phyloP scores from a whole-genome alignment of 2,329 filamentous ascomycete species.

The Colletotrichum cuscutae region DNA sequence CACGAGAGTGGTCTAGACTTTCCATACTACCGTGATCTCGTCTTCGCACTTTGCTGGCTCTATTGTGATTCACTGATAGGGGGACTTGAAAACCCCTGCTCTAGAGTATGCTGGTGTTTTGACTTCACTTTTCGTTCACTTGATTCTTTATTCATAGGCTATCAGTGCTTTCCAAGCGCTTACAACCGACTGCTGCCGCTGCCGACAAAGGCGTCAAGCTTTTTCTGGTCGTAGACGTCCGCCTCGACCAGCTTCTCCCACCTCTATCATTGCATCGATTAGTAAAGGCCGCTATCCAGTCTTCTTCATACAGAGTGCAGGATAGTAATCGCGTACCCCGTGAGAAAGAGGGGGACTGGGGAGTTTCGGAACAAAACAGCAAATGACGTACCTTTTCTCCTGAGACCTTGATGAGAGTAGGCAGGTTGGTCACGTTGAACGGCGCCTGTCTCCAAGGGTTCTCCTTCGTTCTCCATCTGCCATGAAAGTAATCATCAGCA shows the following conservation, averaged over 20 bases:
- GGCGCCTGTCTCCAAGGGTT: constrained; percentile 33
- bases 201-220: constrained; percentile 27
- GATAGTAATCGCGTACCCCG: too few species aligned
- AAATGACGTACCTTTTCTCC: constrained; percentile 17
- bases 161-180: background rate
- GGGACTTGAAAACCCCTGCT: background rate
- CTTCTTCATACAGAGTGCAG: too few species aligned
- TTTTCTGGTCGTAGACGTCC: constrained; percentile 31
- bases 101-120: too few species aligned
- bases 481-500: background rate
- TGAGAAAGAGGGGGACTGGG: too few species aligned
- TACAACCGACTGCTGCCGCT: constrained; percentile 9
- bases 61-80: background rate
- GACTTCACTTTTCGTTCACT: background rate
- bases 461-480: constrained; percentile 32
- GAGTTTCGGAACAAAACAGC: background rate
- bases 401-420: constrained; percentile 29
- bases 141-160: background rate
- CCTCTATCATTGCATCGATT: background rate
- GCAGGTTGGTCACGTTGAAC: constrained; percentile 33
- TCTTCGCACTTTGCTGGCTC: background rate
- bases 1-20: background rate
- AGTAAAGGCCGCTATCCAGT: too few species aligned
- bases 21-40: background rate
- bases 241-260: constrained; percentile 34